phyloP scores from a whole-genome alignment of 495 filamentous ascomycete genomes.

The Penicillium subrubescens region DNA sequence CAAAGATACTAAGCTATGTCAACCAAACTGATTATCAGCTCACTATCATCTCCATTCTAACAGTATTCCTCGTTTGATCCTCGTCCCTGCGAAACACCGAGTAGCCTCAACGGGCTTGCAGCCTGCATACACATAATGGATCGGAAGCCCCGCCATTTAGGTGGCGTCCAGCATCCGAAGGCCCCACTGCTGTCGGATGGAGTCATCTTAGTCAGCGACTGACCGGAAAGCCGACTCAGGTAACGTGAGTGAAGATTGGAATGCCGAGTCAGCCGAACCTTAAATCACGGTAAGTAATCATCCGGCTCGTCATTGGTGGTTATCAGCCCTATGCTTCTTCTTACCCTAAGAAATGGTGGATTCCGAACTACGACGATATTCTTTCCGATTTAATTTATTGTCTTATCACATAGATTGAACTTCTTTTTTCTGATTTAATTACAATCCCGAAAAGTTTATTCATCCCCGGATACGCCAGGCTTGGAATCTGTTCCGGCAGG shows the following conservation, averaged over 20 bases:
- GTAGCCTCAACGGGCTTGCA: not conserved
- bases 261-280: constrained; percentile 8
- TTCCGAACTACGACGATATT: not conserved
- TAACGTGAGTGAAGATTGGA: not conserved
- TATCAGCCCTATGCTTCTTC: not conserved
- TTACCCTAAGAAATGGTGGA: not conserved
- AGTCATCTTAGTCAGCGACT: constrained; percentile 6
- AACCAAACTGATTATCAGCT: too few species aligned
- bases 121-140: not conserved
- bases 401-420: not conserved
- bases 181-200: constrained; percentile 19
- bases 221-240: not conserved
- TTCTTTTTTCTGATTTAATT: not conserved
- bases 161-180: constrained; percentile 22
- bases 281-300: constrained; percentile 11
- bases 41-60: too few species aligned
- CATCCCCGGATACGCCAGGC: constrained; percentile 1
- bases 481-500: not conserved
- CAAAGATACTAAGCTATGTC: too few species aligned
- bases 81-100: not conserved
- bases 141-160: constrained; percentile 18
- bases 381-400: not conserved
- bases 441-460: constrained; percentile 1
- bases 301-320: constrained; percentile 13
- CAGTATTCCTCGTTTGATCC: too few species aligned